Percentiles rank a stretch among this genome's conserved stretches.
Conservation (phyloP, 1,284 basidiomycete species). For the Earliella scabrosa region DNA sequence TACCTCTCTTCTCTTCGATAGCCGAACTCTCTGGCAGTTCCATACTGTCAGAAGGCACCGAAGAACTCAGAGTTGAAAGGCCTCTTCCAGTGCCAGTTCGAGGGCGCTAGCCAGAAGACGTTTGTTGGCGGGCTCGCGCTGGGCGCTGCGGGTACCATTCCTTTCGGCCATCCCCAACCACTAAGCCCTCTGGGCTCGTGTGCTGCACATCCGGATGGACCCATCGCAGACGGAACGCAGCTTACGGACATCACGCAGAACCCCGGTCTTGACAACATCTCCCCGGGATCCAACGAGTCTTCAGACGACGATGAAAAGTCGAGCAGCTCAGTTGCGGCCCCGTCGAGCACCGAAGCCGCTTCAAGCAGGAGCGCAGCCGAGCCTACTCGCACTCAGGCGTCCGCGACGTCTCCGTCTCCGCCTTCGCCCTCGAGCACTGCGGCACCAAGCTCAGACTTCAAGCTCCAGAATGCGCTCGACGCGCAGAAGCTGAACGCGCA, state of each 20-base stretch:
- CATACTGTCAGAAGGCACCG: constrained; percentile 45
- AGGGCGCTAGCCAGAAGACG: constrained; percentile 35
- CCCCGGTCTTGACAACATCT: constrained; percentile 40
- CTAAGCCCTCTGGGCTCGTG: constrained; percentile 45
- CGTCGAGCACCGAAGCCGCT: constrained; percentile 11
- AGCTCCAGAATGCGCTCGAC: constrained; percentile 49
- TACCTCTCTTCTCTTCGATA: constrained; percentile 12
- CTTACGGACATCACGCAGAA: constrained; percentile 47
- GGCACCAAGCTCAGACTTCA: constrained; percentile 31
- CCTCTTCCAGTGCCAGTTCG: constrained; percentile 49
- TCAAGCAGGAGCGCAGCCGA: background rate
- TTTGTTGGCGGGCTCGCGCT: constrained; percentile 37
- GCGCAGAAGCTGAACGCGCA: constrained; percentile 56
- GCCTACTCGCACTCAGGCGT: background rate
- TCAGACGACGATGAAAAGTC: constrained; percentile 12
- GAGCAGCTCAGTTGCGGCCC: constrained; percentile 11
- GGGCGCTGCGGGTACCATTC: constrained; percentile 41
- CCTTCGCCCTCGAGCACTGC: constrained; percentile 27
- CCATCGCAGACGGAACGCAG: constrained; percentile 55
- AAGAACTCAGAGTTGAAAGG: constrained; percentile 45
- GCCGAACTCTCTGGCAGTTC: constrained; percentile 42
- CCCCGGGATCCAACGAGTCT: background rate
- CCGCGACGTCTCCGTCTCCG: constrained; percentile 5
- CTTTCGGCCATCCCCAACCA: constrained; percentile 37
- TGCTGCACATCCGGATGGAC: constrained; percentile 42